Evolutionary conservation across 805 yeast species (phyloP).

Genomic region (Schizosaccharomyces cryophilus): DNA sequence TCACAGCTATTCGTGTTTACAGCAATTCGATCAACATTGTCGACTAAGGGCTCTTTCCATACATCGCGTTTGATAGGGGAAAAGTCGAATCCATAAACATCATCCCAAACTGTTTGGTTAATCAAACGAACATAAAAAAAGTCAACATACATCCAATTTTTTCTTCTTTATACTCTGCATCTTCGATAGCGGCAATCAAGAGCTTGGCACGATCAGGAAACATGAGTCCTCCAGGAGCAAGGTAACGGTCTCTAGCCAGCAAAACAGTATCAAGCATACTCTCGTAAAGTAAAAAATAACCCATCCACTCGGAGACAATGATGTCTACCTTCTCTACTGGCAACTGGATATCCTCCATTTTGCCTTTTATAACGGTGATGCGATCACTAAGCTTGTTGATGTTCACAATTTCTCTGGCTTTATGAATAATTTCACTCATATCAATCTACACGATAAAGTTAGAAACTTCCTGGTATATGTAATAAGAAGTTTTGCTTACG

Average conservation of each 20-base stretch:
- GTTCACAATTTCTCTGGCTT: conserved; percentile 75
- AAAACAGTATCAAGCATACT: conserved; percentile 94
- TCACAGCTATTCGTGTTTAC: conserved; percentile 51
- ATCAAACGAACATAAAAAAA: not conserved
- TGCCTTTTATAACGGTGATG: conserved; percentile 74
- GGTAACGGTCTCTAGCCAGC: conserved; percentile 74
- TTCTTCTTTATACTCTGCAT: conserved; percentile 60
- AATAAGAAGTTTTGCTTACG: too few species aligned
- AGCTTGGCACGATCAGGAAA: conserved; percentile 60
- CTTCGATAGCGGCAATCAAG: conserved; percentile 68
- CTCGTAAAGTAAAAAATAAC: conserved; percentile 83
- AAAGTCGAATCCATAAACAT: conserved; percentile 83
- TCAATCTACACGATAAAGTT: conserved; percentile 25
- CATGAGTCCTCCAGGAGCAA: conserved; percentile 51
- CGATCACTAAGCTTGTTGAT: conserved; percentile 66
- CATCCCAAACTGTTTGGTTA: conserved; percentile 37
- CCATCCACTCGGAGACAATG: conserved; percentile 98
- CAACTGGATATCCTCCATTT: conserved; percentile 67
- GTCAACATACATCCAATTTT: conserved; percentile 28
- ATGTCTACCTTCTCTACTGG: conserved; percentile 83
- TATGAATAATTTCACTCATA: conserved; percentile 84
- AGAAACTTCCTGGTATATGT: not conserved
- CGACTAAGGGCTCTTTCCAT: conserved; percentile 85
- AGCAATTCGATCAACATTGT: conserved; percentile 60
- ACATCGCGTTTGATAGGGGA: conserved; percentile 70